A percentile compares a stretch with the other conserved stretches of the same genome.
These are phyloP conservation scores for Neurospora sp. DNA, from an alignment of 495 filamentous ascomycete genomes.

Conservation along the genomic window DNA sequence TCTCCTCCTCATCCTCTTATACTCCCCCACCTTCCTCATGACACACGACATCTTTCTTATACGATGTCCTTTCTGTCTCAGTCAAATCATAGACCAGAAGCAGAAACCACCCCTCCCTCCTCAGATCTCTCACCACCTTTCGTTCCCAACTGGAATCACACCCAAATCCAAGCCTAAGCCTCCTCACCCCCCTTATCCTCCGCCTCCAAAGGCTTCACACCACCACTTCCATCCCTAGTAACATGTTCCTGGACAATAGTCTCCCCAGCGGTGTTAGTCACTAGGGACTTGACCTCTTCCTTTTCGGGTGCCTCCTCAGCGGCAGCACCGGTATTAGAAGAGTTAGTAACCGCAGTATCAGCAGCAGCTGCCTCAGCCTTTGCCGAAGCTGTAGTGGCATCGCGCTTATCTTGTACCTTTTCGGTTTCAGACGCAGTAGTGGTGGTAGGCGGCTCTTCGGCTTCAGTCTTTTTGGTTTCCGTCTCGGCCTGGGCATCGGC, in stretches of 20 bases:
- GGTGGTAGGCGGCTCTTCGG: background rate
- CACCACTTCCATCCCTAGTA: slow-evolving; percentile 17
- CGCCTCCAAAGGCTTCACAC: slow-evolving; percentile 16
- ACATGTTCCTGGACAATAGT: slow-evolving; percentile 32
- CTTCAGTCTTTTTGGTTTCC: slow-evolving; percentile 1
- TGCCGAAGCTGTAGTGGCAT: background rate
- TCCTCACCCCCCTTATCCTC: slow-evolving; percentile 25
- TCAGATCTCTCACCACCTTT: background rate
- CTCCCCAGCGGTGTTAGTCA: slow-evolving; percentile 49
- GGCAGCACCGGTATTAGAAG: background rate
- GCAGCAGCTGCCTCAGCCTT: background rate
- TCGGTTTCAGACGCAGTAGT: background rate
- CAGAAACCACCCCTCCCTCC: too few species aligned
- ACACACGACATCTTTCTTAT: background rate
- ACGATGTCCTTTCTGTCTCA: too few species aligned
- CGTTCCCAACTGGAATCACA: background rate
- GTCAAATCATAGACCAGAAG: too few species aligned
- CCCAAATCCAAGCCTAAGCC: background rate
- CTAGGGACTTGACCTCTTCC: slow-evolving; percentile 27
- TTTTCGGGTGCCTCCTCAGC: background rate
- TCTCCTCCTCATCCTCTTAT: background rate
- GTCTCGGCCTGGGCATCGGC: background rate
- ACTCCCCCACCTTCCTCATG: too few species aligned
- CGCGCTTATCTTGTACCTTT: background rate
- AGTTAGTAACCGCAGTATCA: background rate